Base-by-base conservation (phyloP, 106 monocot species). In the Posidonia australis region DNA sequence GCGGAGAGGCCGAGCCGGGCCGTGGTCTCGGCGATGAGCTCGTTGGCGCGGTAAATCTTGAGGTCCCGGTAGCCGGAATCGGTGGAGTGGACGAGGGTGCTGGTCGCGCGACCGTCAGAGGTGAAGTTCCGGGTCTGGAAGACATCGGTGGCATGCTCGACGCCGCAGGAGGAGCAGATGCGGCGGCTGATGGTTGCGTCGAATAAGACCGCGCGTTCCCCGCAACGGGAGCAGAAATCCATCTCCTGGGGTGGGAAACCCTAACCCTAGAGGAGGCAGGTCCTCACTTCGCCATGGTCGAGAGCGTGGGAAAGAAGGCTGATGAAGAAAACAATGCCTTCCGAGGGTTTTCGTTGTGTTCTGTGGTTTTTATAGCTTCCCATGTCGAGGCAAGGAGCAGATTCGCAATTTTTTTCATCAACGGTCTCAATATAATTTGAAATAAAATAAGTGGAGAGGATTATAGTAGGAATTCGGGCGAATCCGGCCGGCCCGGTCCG, bases 111-210 rank as follows among this genome's bases (percentile, higher is more conserved):
- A 53, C 81, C 87, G 18, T 47, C 64, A 49, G 69, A 42, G 57
- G 54, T 57, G 72, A 80, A 90, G 43, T 54, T 17, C 54, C 83
- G 76, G 70, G 64, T 14, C 11, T 65, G 52, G 69, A 79, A 83
- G 42, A 67, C 25, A 48, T 74, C 74, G 51, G 65, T 19, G 51
- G 42, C 18, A 47, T 67, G 64, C 54, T 58, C 72, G 56, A 20
- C 3, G 66, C 88, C 92, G 69, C 85, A 87, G 44, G 72, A 67
- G 29, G 57, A 13, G 71, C 92, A 92, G 28, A 82, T 70, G 29
- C 42, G 72, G 45, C 45, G 58, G 65, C 58, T 58, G 13, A 72
- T 60, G 71, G 73, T 68, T 0, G 67, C 72, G 45, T 92, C 92
- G 23, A 46, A 7, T 56, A 83, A 43, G 30, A 77, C 63, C 9